Evolutionary conservation across 805 yeast genomes (phyloP), one percentile per base, ranked within the genome.

Genomic region (Pichia pseudocactophila): DNA sequence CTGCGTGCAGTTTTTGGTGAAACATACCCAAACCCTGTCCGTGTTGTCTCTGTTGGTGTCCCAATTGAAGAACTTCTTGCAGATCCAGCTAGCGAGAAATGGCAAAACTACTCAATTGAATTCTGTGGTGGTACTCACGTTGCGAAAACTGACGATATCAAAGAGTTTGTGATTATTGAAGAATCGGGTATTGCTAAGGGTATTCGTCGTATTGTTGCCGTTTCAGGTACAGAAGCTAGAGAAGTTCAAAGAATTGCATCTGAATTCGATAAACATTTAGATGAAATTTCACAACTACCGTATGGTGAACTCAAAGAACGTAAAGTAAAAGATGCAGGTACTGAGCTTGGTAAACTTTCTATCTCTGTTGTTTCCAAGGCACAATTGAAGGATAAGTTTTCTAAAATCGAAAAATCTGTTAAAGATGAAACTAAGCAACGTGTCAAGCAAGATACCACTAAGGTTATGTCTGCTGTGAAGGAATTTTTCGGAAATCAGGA

Each of bases 101-200:
- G 98, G 97, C 66, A 63, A 55, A 67, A 74, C 34, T 70, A 74
- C 57, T 86, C 96, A 1, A 73, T 92, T 51, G 99, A 92, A 69
- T 92, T 92, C 73, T 92, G 99, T 68, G 99, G 99, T 68, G 99
- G 99, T 67, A 92, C 98, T 11, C 99, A 92, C 58, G 96, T 92
- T 51, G 73, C 76, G 39, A 82, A 83, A 65, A 90, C 97, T 16
- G 83, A 90, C 47, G 97, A 90, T 47, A 92, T 92, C 61, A 88
- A 88, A 63, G 90, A 85, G 52, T 76, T 92, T 50, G 85, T 92
- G 30, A 75, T 92, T 42, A 70, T 82, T 49, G 99, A 92, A 70
- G 99, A 92, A 67, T 77, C 86, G 50, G 97, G 98, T 66, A 92
- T 92, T 63, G 97, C 98, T 47, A 92, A 92, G 70, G 99, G 99